Percentiles rank a stretch among this genome's conserved stretches.
Evolutionary conservation across 1,139 yeast genomes (phyloP).

Genomic region (Pichia inconspicua): DNA sequence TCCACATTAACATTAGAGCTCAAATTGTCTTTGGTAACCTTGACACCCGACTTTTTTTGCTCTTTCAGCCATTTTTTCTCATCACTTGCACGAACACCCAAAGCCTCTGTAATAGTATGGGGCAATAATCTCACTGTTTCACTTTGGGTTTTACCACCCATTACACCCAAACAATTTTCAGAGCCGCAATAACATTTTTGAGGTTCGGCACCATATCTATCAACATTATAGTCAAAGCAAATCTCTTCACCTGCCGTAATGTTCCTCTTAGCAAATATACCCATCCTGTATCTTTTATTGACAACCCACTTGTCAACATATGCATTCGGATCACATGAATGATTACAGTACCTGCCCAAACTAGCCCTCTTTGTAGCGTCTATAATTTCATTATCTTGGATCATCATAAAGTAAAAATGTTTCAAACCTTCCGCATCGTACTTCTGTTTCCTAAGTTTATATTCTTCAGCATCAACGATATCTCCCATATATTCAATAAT

Average conservation of each 20-base stretch:
- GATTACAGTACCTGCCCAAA: conserved; percentile 86
- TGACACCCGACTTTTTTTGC: conserved; percentile 41
- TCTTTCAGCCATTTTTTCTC: conserved; percentile 61
- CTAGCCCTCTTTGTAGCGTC: conserved; percentile 91
- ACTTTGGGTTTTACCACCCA: conserved; percentile 96
- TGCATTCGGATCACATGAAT: conserved; percentile 90
- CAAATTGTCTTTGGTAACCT: conserved; percentile 44
- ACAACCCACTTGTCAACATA: conserved; percentile 97
- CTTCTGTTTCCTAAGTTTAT: conserved; percentile 62
- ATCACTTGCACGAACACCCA: conserved; percentile 64
- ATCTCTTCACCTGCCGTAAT: conserved; percentile 82
- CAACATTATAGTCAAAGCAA: conserved; percentile 93
- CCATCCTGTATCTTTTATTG: conserved; percentile 84
- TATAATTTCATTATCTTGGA: conserved; percentile 84
- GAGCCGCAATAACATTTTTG: conserved; percentile 96
- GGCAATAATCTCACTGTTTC: conserved; percentile 81
- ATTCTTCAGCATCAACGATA: conserved; percentile 70
- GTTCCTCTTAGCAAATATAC: conserved; percentile 76
- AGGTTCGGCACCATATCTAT: conserved; percentile 89
- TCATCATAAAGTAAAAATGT: conserved; percentile 97
- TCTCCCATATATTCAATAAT: conserved; percentile 93
- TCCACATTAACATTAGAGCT: conserved; percentile 55
- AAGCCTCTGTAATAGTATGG: conserved; percentile 74
- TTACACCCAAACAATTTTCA: conserved; percentile 79
- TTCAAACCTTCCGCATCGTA: conserved; percentile 66